Evolutionary conservation across 805 yeast species (phyloP).

Genomic region (Pichia ethanolica): DNA sequence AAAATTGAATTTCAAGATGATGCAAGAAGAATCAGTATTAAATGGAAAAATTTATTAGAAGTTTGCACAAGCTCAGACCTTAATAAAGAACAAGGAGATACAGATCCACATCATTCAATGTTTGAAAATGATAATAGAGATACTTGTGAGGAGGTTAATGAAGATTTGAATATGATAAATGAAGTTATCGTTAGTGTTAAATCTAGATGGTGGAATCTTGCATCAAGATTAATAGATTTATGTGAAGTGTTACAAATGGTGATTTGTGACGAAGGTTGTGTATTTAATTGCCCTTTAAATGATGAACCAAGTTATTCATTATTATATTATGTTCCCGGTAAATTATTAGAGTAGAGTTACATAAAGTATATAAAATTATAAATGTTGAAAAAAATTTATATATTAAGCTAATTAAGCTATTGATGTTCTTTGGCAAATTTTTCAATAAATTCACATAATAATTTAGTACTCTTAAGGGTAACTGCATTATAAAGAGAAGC

Average conservation of each 20-base stretch:
- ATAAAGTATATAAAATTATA: neutral
- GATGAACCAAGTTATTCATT: slow-evolving; percentile 59
- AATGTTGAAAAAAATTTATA: neutral
- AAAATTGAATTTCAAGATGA: slow-evolving; percentile 50
- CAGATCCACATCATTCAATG: neutral
- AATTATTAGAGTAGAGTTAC: slow-evolving; percentile 1
- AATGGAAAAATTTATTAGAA: slow-evolving; percentile 45
- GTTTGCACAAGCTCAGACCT: slow-evolving; percentile 18
- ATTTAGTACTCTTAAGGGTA: slow-evolving; percentile 47
- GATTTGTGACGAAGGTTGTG: slow-evolving; percentile 43
- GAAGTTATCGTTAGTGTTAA: slow-evolving; percentile 44
- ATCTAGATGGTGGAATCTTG: slow-evolving; percentile 62
- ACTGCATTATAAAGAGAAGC: slow-evolving; percentile 91
- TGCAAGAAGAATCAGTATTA: slow-evolving; percentile 44
- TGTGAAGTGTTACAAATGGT: slow-evolving; percentile 57
- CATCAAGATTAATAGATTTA: slow-evolving; percentile 50
- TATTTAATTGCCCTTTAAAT: slow-evolving; percentile 60
- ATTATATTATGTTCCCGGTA: slow-evolving; percentile 43
- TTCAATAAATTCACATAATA: slow-evolving; percentile 48
- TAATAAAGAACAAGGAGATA: neutral
- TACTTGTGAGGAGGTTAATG: neutral
- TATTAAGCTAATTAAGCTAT: neutral
- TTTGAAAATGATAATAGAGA: neutral
- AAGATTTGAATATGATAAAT: slow-evolving; percentile 14
- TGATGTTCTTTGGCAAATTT: slow-evolving; percentile 46